These are phyloP conservation scores for Drechslerella dactyloides DNA, from an alignment of 2,329 filamentous ascomycete species.

Conservation along the genomic window DNA sequence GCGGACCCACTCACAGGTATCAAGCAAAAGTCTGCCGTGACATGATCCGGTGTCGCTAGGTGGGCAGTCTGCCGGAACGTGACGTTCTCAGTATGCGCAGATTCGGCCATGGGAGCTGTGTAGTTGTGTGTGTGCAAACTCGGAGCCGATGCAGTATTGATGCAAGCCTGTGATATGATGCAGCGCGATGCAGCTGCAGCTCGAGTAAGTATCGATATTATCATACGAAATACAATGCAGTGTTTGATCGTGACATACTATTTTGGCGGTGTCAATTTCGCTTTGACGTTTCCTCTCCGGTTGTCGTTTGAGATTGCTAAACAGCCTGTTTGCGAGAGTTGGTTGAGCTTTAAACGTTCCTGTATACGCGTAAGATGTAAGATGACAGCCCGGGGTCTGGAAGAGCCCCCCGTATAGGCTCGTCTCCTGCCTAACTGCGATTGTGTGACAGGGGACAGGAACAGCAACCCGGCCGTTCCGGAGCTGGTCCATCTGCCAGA, in stretches of 20 bases:
- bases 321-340: constrained; percentile 47
- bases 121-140: constrained; percentile 9
- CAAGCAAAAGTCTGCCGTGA: constrained; percentile 89
- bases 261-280: constrained; percentile 22
- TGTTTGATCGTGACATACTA: not conserved
- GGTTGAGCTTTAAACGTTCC: constrained; percentile 22
- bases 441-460: constrained; percentile 33
- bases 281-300: constrained; percentile 12
- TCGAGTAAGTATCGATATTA: too few species aligned
- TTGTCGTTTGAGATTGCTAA: constrained; percentile 40
- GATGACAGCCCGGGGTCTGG: constrained; percentile 20
- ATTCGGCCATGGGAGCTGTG: constrained; percentile 25
- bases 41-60: constrained; percentile 72
- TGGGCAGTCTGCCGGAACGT: constrained; percentile 58
- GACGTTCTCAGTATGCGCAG: constrained; percentile 23
- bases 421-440: constrained; percentile 34
- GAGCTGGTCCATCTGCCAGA: constrained; percentile 27
- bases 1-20: constrained; percentile 69
- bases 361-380: not conserved
- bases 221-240: not conserved
- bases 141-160: constrained; percentile 5
- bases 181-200: too few species aligned
- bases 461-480: constrained; percentile 46
- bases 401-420: constrained; percentile 20
- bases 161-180: not conserved